Evolutionary conservation across 345 rosid species (phyloP), one percentile per base, ranked within the genome.

Genomic region (Chamaenerion angustifolium): DNA sequence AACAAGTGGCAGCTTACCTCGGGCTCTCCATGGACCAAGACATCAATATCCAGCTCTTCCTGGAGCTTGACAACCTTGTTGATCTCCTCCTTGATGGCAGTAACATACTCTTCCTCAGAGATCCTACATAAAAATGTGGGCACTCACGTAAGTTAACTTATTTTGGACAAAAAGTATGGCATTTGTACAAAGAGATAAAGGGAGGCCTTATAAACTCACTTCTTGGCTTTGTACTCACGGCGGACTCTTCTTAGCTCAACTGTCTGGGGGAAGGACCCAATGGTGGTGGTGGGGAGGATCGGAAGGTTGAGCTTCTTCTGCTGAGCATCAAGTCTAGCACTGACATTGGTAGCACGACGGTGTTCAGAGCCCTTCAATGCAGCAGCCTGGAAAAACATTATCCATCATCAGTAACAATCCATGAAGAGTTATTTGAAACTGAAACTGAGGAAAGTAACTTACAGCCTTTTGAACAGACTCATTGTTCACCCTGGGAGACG

Each of bases 231-330:
- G 81, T 77, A 89, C 59, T 83, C 97, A 66, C 95, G 95, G 73
- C 97, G 97, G 54, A 89, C 95, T 57, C 85, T 89, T 72, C 97
- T 83, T 64, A 89, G 90, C 56, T 86, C 95, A 40, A 76, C 43
- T 10, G 95, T 89, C 63, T 89, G 97, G 51, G 97, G 97, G 76
- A 89, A 85, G 56, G 97, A 89, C 40, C 97, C 97, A 64, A 85
- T 89, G 51, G 97, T 85, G 46, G 97, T 89, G 64, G 95, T 89
- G 51, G 97, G 97, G 51, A 88, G 95, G 69, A 88, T 58, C 4
- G 97, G 97, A 51, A 88, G 95, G 66, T 88, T 80, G 40, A 88
- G 95, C 82, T 85, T 89, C 71, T 76, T 89, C 76, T 89, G 95
- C 65, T 89, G 97, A 56, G 90, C 82, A 78, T 82, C 95, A 3